A percentile compares a stretch with the other conserved stretches of the same genome.
These are phyloP conservation scores for Penicillium sclerotigenum DNA, from an alignment of 2,329 filamentous ascomycete genomes.

Conservation along the genomic window DNA sequence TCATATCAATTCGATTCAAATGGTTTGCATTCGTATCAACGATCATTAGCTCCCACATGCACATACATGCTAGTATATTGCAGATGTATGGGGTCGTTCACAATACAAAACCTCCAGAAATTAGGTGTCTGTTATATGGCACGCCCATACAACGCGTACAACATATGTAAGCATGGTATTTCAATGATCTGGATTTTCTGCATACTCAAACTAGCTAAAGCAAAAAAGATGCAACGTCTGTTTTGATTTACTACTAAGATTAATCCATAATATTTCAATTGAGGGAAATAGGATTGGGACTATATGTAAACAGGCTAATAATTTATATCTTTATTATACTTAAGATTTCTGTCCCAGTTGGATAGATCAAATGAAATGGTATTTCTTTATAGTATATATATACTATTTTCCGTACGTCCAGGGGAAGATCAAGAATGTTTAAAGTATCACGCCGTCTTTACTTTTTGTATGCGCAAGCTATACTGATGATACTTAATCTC, in stretches of 20 bases:
- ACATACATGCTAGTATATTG: no score
- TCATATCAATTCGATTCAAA: neutral
- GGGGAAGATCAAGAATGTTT: neutral
- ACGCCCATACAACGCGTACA: neutral
- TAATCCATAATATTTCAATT: neutral
- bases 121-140: no score
- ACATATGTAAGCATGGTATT: neutral
- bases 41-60: neutral
- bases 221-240: no score
- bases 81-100: neutral
- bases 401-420: neutral
- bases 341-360: neutral
- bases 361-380: neutral
- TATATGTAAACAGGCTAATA: no score
- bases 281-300: no score
- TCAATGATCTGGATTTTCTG: neutral
- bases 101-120: no score
- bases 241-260: no score
- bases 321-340: neutral
- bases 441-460: neutral
- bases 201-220: neutral
- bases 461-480: accelerated
- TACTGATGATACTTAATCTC: neutral
- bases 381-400: neutral
- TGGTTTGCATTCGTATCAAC: neutral